Evolutionary conservation across 352 stramenopile genomes (phyloP).

Genomic region (Pythium dissimile): DNA sequence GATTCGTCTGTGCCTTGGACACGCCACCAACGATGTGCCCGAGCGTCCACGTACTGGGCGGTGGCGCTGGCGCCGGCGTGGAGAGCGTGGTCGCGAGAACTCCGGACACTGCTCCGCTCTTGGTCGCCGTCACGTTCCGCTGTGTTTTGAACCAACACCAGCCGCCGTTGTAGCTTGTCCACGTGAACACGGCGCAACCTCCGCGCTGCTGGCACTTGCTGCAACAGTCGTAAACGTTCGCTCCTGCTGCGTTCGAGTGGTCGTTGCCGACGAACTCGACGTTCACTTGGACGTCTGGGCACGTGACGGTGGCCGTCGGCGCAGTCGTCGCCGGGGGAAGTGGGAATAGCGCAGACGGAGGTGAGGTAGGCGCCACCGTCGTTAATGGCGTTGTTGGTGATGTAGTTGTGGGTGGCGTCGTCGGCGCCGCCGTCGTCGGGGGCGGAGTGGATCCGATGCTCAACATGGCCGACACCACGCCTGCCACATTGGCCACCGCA

Average conservation of each 20-base stretch:
- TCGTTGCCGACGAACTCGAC: slow-evolving; percentile 14
- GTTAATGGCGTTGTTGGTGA: slow-evolving; percentile 6
- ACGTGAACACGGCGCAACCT: slow-evolving; percentile 24
- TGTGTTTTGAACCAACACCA: slow-evolving; percentile 56
- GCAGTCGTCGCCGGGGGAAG: background rate
- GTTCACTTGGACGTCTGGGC: background rate
- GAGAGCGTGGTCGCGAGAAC: slow-evolving; percentile 5
- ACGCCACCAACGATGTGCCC: slow-evolving; percentile 3
- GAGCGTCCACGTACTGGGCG: background rate
- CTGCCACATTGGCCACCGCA: background rate
- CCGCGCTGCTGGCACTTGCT: slow-evolving; percentile 10
- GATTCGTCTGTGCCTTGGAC: slow-evolving; percentile 1
- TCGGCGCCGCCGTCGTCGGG: background rate
- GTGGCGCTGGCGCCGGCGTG: slow-evolving; percentile 2
- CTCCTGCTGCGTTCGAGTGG: background rate
- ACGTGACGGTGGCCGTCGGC: slow-evolving; percentile 25
- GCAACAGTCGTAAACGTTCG: slow-evolving; percentile 10
- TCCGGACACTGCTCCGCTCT: background rate
- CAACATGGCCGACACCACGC: slow-evolving; percentile 9
- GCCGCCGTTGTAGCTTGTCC: slow-evolving; percentile 46
- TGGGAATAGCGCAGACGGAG: background rate
- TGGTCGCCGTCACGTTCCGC: background rate
- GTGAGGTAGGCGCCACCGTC: background rate
- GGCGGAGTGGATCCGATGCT: background rate
- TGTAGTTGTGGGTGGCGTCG: background rate